Conservation (phyloP, 768 basidiomycete species). For the Phaeotremella skinneri region DNA sequence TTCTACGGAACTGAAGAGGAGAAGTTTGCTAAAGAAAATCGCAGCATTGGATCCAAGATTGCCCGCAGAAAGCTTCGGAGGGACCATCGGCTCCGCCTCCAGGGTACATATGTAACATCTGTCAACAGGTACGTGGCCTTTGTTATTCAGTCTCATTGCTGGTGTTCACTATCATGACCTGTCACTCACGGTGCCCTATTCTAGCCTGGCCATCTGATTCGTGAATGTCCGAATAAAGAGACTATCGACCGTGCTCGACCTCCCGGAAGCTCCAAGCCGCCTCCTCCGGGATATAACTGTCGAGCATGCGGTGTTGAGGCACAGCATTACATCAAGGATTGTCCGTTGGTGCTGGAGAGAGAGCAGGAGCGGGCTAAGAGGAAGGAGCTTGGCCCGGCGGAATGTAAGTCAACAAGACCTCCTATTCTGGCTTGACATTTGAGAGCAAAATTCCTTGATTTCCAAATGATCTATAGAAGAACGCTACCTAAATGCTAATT, state of each 20-base stretch:
- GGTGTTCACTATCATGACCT: neutral
- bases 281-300: conserved; percentile 65
- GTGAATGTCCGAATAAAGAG: conserved; percentile 80
- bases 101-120: conserved; percentile 84
- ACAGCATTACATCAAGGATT: conserved; percentile 82
- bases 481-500: too few species aligned
- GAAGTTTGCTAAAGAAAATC: conserved; percentile 17
- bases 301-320: conserved; percentile 80
- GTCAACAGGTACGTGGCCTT: conserved; percentile 60
- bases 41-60: conserved; percentile 52
- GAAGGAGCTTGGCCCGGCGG: conserved; percentile 59
- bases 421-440: too few species aligned
- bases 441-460: too few species aligned
- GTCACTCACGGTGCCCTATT: neutral
- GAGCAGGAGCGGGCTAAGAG: conserved; percentile 53
- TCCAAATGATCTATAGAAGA: too few species aligned
- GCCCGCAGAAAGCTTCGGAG: conserved; percentile 39
- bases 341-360: conserved; percentile 63
- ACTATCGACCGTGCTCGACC: conserved; percentile 51
- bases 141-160: neutral
- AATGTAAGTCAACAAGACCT: conserved; percentile 83
- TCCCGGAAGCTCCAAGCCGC: conserved; percentile 22
- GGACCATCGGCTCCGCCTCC: conserved; percentile 64
- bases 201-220: conserved; percentile 77
- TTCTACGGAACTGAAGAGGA: neutral